These are phyloP conservation scores for Fusarium lyarnte DNA, from an alignment of 2,329 filamentous ascomycete genomes.

Conservation along the genomic window DNA sequence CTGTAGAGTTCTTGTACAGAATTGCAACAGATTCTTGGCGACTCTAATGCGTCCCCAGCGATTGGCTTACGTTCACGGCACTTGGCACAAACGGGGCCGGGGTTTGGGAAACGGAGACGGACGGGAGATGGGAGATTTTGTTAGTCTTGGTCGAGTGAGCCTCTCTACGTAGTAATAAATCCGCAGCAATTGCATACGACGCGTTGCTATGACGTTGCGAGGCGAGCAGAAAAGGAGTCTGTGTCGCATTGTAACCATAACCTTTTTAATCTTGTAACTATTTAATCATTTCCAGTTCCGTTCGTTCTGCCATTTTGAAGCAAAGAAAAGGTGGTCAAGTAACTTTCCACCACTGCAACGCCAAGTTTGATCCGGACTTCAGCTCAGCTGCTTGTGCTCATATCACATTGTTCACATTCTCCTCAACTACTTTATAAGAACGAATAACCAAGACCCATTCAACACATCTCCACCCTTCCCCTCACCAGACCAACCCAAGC, in stretches of 20 bases:
- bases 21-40: neutral
- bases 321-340: neutral
- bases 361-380: neutral
- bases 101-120: neutral
- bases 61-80: conserved; percentile 7
- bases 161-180: neutral
- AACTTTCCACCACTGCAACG: conserved; percentile 11
- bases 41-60: neutral
- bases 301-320: neutral
- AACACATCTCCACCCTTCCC: neutral
- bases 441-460: neutral
- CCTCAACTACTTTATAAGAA: neutral
- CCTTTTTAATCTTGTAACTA: neutral
- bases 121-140: neutral
- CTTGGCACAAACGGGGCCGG: neutral
- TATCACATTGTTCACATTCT: conserved; percentile 1
- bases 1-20: neutral
- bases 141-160: neutral
- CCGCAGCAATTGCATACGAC: neutral
- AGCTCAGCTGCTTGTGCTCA: neutral
- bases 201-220: conserved; percentile 21
- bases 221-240: conserved; percentile 1
- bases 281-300: neutral
- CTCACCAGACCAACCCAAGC: neutral
- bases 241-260: neutral